Evolutionary conservation across 768 basidiomycete genomes (phyloP).

Genomic region (Tylopilus plumbeoviolaceoides): DNA sequence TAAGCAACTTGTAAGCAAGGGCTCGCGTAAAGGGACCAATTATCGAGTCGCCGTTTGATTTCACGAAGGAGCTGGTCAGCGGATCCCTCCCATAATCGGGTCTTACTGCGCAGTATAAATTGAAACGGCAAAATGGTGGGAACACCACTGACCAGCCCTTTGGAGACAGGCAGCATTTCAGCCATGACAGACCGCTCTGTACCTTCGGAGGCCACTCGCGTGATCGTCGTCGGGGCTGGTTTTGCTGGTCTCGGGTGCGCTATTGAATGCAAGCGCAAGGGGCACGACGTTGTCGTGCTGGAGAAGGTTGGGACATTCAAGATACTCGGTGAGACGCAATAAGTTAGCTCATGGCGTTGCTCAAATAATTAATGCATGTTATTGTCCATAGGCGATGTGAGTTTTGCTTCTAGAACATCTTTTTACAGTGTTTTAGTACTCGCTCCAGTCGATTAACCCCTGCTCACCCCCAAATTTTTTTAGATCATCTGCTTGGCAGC

Average conservation of each 20-base stretch:
- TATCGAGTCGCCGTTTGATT: neutral
- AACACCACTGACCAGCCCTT: neutral
- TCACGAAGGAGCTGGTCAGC: neutral
- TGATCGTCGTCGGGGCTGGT: conserved; percentile 26
- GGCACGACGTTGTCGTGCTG: conserved; percentile 24
- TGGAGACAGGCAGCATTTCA: neutral
- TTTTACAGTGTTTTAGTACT: neutral
- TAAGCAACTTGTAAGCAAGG: too few relatives aligned
- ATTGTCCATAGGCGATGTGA: neutral
- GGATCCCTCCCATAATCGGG: neutral
- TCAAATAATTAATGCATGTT: neutral
- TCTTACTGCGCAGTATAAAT: neutral
- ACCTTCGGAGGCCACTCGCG: neutral
- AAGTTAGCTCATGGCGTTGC: neutral
- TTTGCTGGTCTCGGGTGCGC: conserved; percentile 29
- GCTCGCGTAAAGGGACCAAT: neutral
- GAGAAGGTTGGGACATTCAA: conserved; percentile 20
- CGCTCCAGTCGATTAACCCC: neutral
- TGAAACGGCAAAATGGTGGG: neutral
- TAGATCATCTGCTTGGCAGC: conserved; percentile 20
- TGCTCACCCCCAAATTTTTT: neutral
- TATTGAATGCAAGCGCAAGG: conserved; percentile 26
- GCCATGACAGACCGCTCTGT: neutral
- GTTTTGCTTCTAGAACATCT: neutral
- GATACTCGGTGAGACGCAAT: conserved; percentile 11